Base-by-base conservation (phyloP, 345 rosid genomes). In the Eutrema japonicum region DNA sequence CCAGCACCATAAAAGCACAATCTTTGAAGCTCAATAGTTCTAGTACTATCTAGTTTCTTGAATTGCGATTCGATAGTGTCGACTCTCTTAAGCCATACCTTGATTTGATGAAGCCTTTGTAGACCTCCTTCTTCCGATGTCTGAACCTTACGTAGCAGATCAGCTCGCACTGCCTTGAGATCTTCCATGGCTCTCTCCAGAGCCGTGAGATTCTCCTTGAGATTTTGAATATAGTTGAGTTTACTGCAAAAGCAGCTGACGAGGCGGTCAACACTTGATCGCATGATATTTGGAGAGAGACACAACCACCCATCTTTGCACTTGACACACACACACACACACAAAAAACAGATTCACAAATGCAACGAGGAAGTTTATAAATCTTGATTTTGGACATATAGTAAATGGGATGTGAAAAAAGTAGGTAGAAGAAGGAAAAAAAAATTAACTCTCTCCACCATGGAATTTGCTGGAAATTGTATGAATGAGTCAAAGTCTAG, bases 231-330 rank as follows among this genome's bases (percentile, higher is more conserved):
- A n/a, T 63, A 68, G 1, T 27, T 42, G 3, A 50, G 27, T 67
- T 52, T 35, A 0, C 64, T 37, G 22, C 62, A n/a, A 36, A 68
- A 8, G 56, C 63, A 75, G 51, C 68, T 35, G 36, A 59, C 5
- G 8, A 75, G 10, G 60, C 4, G 64, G 33, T 33, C 33, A 59
- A 37, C 13, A 35, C 10, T 18, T 57, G 14, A 37, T 56, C 71
- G 13, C 58, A 65, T 33, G 61, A 10, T 33, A n/a, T 41, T 33
- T 55, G 60, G 61, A 55, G 6, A 47, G 71, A 56, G 29, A 74
- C 6, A 74, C 72, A 56, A 58, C 36, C 11, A 47, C 72, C 72
- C 78, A 74, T 62, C 67, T 55, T 22, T 55, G 10, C 61, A 55
- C 5, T 55, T 55, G 61, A 55, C 5, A 33, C 40, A 32, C 60